A percentile compares a stretch with the other conserved stretches of the same genome.
phyloP scores from a whole-genome alignment of 345 rosid species.

The Lenwebbia sp. region DNA sequence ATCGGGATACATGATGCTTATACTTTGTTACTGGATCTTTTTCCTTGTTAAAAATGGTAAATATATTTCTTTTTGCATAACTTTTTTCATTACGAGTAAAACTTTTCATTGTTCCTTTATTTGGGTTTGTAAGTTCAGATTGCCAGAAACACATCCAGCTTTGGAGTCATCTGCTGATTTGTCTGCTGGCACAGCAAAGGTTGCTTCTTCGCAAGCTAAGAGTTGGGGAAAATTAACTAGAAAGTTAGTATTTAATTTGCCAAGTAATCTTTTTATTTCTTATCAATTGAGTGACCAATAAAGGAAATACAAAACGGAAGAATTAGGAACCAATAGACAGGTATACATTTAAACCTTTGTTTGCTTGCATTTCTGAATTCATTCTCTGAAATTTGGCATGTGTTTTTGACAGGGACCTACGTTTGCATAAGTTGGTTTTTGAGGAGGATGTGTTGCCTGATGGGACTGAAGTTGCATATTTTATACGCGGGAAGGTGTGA shows the following conservation, averaged over 20 bases:
- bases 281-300: neutral
- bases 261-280: neutral
- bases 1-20: neutral
- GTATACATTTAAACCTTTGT: neutral
- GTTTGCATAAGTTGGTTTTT: constrained; percentile 81
- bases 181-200: constrained; percentile 16
- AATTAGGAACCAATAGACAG: neutral
- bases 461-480: constrained; percentile 89
- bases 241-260: constrained; percentile 36
- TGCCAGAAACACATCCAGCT: neutral
- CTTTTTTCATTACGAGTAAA: neutral
- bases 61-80: neutral
- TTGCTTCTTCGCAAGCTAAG: constrained; percentile 27
- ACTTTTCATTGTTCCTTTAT: neutral
- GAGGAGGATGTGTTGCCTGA: constrained; percentile 77
- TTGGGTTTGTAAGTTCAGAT: neutral
- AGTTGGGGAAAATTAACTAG: constrained; percentile 65
- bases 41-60: neutral
- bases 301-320: neutral
- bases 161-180: neutral
- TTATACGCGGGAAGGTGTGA: constrained; percentile 67
- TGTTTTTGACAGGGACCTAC: constrained; percentile 51
- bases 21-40: neutral
- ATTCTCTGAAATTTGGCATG: constrained; percentile 1
- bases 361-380: neutral